Base-by-base conservation (phyloP, 352 stramenopile species). In the Peronospora destructor region DNA sequence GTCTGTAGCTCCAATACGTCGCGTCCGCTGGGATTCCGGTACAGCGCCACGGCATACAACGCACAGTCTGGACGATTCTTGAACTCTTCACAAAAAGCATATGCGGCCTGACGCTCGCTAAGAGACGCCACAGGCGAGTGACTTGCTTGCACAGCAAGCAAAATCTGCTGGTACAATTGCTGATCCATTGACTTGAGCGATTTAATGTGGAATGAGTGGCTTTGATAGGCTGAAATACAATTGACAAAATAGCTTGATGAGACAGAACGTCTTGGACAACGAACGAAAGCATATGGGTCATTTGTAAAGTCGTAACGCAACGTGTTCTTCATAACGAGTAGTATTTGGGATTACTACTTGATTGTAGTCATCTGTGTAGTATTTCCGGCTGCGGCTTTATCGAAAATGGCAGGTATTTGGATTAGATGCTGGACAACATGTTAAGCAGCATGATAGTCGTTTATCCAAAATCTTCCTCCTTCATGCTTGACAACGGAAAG, bases 81-180 rank as follows among this genome's bases (percentile, higher is more conserved):
- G 59, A 91, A 88, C 40, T 76, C 55, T 44, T 91, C 76, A 37
- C 76, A 86, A 59, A 85, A 88, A 30, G 62, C 69, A 44, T 91
- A 91, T 12, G 80, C 76, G 16, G 61, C 66, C 21, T 71, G 52
- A 9, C 76, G 73, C 2, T 88, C 76, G 0, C 34, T 57, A 2
- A 71, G 37, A 2, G 68, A 59, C 16, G 71, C 71, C 19, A 65
- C 45, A n/a, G 64, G 62, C 59, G 76, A 86, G 71, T 88, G 77
- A 48, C 66, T 84, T 34, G 85, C 69, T 43, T 87, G 68, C 13
- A 91, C 69, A 12, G 80, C 80, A 45, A 83, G 62, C 59, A 91
- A 61, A 51, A 88, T 65, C 46, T 83, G 75, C 56, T 86, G 57
- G 56, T 86, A 91, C 34, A 87, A 54, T 36, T 85, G 65, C 44